Percentiles rank a stretch among this genome's conserved stretches.
These are phyloP conservation scores for Citrullus mucosospermus DNA, from an alignment of 306 rosid species.

Conservation along the genomic window DNA sequence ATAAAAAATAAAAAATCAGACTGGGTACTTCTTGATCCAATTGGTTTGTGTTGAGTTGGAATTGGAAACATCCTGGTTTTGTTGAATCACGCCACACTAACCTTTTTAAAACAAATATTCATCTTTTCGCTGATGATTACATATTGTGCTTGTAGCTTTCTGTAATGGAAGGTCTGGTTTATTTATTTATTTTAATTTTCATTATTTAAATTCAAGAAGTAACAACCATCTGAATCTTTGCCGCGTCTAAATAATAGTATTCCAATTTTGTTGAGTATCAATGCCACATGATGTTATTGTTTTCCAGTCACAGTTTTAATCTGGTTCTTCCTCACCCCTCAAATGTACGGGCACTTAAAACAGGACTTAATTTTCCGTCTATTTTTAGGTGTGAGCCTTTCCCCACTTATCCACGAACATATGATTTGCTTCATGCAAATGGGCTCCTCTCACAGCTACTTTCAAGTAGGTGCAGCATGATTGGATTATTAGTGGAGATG, in stretches of 20 bases:
- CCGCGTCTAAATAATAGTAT: background rate
- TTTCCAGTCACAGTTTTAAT: background rate
- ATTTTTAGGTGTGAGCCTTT: conserved; percentile 79
- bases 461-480: conserved; percentile 65
- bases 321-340: background rate
- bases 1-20: background rate
- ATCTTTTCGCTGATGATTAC: background rate
- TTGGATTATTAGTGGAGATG: conserved; percentile 82
- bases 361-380: background rate
- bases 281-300: background rate
- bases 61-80: background rate
- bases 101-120: background rate
- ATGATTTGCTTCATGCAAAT: conserved; percentile 81
- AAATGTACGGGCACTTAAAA: background rate
- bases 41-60: background rate
- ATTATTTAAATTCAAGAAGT: background rate
- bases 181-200: background rate
- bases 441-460: conserved; percentile 65
- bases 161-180: background rate
- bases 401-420: conserved; percentile 95
- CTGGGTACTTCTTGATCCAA: background rate
- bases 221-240: background rate
- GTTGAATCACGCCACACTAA: background rate
- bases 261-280: background rate
- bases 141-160: background rate